Base-by-base conservation (phyloP, 2,329 filamentous ascomycete species). In the Pezicula rhizophila region DNA sequence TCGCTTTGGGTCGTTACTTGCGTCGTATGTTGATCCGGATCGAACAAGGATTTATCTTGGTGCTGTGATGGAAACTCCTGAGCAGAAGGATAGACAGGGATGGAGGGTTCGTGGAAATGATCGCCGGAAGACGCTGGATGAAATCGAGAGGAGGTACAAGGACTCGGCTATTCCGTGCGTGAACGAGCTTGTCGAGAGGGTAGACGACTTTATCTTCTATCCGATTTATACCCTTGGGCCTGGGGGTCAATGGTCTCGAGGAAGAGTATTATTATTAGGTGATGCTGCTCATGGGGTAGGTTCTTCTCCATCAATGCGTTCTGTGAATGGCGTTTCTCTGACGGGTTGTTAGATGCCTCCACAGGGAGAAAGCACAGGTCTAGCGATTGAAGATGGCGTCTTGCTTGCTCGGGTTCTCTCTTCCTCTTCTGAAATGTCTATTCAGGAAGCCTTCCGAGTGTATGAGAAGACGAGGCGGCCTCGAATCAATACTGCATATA, bases 361-460 rank as follows among this genome's bases (percentile, higher is more conserved):
- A 3, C 72, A 75, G 50, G 74, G 74, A 10, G 73, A 76, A 52
- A 68, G 66, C 28, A 76, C 73, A 4, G 74, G 74, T 14, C 70
- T 77, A 31, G 72, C 76, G 8, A 75, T 77, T 52, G 74, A 77
- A 60, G 74, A 77, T 56, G 74, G 69, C 2, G 70, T 76, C 33
- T 58, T 77, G 46, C 70, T 77, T 59, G 68, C 73, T 14, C 60
- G 59, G 28, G 52, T 66, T 14, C 50, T 65, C 8, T 44, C 44
- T 10, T 51, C 54, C 3, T 50, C 51, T 18, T 35, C 45, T 11
- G 50, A 51, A 2, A 52, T 52, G 23, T 61, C 60, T 4, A 65
- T 75, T 34, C 65, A 68, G n/a, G 67, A 71, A 54, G 65, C 72
- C 1, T 73, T 76, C 51, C 63, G 68, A 45, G 70, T 70, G 14